phyloP scores from a whole-genome alignment of 345 rosid species.

The Eucalyptus sp. region DNA sequence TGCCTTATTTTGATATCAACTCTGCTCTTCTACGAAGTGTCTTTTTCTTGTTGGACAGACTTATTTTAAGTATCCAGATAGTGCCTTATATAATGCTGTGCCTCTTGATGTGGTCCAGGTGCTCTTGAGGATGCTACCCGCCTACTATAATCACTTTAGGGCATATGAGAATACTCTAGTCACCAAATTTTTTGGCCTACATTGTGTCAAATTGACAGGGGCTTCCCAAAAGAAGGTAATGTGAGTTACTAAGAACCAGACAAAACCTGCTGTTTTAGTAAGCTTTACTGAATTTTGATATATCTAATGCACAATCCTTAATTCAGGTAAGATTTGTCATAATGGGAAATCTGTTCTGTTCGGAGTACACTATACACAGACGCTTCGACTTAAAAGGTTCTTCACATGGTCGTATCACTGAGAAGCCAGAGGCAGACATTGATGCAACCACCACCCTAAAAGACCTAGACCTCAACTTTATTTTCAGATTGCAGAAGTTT shows the following conservation, averaged over 20 bases:
- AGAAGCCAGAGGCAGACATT: constrained; percentile 37
- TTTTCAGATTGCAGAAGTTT: constrained; percentile 35
- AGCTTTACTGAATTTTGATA: neutral
- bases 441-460: constrained; percentile 61
- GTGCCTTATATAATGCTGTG: neutral
- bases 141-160: constrained; percentile 53
- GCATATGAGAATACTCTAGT: constrained; percentile 53
- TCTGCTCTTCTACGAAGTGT: neutral
- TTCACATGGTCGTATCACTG: constrained; percentile 55
- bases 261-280: neutral
- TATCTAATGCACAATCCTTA: neutral
- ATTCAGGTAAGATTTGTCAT: constrained; percentile 51
- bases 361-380: constrained; percentile 51
- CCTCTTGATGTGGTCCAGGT: constrained; percentile 24
- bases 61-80: neutral
- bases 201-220: constrained; percentile 54
- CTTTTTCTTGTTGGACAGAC: neutral
- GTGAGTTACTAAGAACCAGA: neutral
- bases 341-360: constrained; percentile 61
- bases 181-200: constrained; percentile 66
- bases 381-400: constrained; percentile 71
- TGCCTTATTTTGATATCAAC: neutral
- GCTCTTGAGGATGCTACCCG: constrained; percentile 51
- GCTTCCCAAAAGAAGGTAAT: constrained; percentile 43
- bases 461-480: constrained; percentile 60